Evolutionary conservation across 2,329 filamentous ascomycete species (phyloP), one percentile per base, ranked within the genome.

Genomic region (Plenodomus lindquistii): DNA sequence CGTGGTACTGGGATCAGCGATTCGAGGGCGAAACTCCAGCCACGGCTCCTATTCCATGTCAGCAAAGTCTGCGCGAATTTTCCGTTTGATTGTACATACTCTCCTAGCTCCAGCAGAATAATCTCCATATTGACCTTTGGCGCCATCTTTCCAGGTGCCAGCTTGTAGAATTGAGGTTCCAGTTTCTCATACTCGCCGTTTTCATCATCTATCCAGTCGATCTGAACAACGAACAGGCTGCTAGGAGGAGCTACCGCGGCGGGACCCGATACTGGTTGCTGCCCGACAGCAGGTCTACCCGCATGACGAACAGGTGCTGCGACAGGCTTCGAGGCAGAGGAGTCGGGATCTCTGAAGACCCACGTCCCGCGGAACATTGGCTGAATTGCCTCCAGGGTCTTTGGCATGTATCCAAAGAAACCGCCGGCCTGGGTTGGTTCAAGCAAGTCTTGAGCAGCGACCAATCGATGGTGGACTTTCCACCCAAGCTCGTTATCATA

Each of bases 151-250:
- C 57, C 62, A 7, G 48, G 29, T 2, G 56, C 56, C 1, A 68
- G 37, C 22, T 46, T 60, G 37, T 54, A 71, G 41, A 54, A 71
- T 13, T 50, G 52, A 0, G 57, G 44, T 2, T 50, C 21, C 18
- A 54, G 57, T 38, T 69, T 71, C 42, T 71, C 68, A 37, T 64
- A 70, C 4, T 40, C 2, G 4, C 61, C 65, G 6, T 69, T 59
- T 22, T 66, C 62, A 44, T 71, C 62, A 16, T 66, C 52, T 1
- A 59, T 66, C 65, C 65, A 71, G 24, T 69, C 61, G 11, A 70
- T 45, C 42, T 69, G 63, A 4, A 70, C 55, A 3, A 70, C 52
- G 18, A 63, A 50, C 4, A 57, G 29, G 15, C 34, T 51, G 31
- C 15, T 42, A 9, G 41, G 21, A 8, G 44, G 20, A 20, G 46